Percentiles rank a stretch among this genome's conserved stretches.
phyloP scores from a whole-genome alignment of 129 eudicot species.

The Artemisia tridentata region DNA sequence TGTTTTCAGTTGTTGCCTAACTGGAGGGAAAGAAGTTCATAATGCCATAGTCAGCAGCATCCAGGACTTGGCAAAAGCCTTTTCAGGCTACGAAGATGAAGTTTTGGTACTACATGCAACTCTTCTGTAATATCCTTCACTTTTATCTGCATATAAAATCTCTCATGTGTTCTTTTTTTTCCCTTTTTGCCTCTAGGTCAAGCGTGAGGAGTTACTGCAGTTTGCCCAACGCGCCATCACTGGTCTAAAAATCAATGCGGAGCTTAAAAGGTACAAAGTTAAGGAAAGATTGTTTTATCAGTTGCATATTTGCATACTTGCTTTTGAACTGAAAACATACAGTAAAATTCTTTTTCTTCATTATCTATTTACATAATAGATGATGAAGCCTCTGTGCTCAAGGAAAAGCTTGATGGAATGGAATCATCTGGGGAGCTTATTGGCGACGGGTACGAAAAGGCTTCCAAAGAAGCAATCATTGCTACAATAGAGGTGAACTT shows the following conservation, averaged over 20 bases:
- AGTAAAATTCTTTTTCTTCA: neutral
- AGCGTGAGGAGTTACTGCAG: constrained; percentile 91
- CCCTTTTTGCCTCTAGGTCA: constrained; percentile 47
- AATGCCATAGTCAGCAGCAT: constrained; percentile 95
- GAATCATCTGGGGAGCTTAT: constrained; percentile 37
- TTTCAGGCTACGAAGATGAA: constrained; percentile 84
- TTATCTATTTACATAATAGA: constrained; percentile 64
- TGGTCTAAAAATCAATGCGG: constrained; percentile 85
- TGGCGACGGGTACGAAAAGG: constrained; percentile 52
- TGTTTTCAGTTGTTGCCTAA: constrained; percentile 76
- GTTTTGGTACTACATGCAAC: constrained; percentile 59
- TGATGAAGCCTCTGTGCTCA: constrained; percentile 65
- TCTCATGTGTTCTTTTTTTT: neutral
- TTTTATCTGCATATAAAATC: constrained; percentile 10
- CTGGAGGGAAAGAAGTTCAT: constrained; percentile 95
- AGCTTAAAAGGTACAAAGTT: constrained; percentile 61
- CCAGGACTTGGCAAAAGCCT: constrained; percentile 89
- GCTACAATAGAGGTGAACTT: constrained; percentile 75
- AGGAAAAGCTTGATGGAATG: constrained; percentile 69
- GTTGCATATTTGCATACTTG: constrained; percentile 23
- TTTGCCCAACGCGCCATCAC: constrained; percentile 96
- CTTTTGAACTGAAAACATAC: constrained; percentile 11
- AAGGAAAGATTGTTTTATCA: neutral
- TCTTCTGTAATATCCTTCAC: neutral
- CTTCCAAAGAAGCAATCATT: constrained; percentile 52